phyloP scores from a whole-genome alignment of 805 yeast species.

The Hanseniaspora thailandica region DNA sequence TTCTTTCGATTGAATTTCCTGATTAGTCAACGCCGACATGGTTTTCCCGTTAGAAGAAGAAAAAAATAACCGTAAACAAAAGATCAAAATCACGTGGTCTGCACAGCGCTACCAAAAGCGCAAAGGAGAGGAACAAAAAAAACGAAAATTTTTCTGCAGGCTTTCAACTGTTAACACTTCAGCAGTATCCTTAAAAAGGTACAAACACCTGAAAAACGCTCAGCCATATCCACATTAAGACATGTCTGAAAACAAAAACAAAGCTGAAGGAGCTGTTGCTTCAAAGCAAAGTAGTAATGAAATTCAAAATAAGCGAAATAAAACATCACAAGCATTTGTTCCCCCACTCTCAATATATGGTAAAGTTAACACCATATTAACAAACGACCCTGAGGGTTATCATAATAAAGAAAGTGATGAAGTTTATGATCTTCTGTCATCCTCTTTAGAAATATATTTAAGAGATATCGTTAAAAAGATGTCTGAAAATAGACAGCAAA shows the following conservation, averaged over 20 bases:
- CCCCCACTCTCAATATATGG: conserved; percentile 9
- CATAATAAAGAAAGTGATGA: conserved; percentile 14
- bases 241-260: not conserved
- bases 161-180: not conserved
- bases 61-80: not conserved
- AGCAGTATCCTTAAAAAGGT: not conserved
- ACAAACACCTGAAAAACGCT: not conserved
- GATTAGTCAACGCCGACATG: not conserved
- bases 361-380: conserved; percentile 4
- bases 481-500: conserved; percentile 10
- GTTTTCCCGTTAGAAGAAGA: too few species aligned
- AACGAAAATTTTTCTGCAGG: not conserved
- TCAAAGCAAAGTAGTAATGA: not conserved
- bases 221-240: not conserved
- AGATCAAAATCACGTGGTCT: not conserved
- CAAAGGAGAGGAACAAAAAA: not conserved
- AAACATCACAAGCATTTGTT: not conserved
- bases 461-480: conserved; percentile 11
- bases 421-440: conserved; percentile 8
- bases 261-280: not conserved
- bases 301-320: not conserved
- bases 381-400: conserved; percentile 13
- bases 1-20: not conserved
- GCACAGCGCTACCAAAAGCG: not conserved
- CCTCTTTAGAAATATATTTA: conserved; percentile 9